These are phyloP conservation scores for Tubosaeta brunneosetosa DNA, from an alignment of 768 basidiomycete genomes.

Conservation along the genomic window DNA sequence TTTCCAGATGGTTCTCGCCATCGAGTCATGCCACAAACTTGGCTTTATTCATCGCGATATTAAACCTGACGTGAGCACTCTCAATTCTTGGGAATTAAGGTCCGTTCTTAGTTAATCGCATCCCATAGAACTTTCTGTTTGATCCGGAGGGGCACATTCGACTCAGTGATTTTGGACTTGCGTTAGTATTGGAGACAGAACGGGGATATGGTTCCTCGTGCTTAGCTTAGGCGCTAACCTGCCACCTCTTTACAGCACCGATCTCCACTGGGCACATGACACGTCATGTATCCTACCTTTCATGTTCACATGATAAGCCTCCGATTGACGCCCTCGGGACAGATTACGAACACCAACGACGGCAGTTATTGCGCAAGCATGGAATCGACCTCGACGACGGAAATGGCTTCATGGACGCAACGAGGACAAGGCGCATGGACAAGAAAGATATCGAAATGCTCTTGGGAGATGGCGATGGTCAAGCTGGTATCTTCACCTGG, in stretches of 20 bases:
- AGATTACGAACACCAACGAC: slow-evolving; percentile 95
- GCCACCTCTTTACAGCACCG: slow-evolving; percentile 50
- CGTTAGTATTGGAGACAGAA: slow-evolving; percentile 52
- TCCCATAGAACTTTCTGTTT: slow-evolving; percentile 86
- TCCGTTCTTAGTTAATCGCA: slow-evolving; percentile 21
- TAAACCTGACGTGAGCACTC: slow-evolving; percentile 75
- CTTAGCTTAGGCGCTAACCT: slow-evolving; percentile 16
- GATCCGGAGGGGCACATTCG: slow-evolving; percentile 90
- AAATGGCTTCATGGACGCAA: slow-evolving; percentile 58
- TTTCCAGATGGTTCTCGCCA: slow-evolving; percentile 84
- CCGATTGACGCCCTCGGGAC: slow-evolving; percentile 13
- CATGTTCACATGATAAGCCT: slow-evolving; percentile 2
- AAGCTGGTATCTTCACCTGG: slow-evolving; percentile 90
- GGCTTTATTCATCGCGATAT: slow-evolving; percentile 99
- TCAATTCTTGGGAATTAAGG: slow-evolving; percentile 27
- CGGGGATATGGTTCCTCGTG: slow-evolving; percentile 20
- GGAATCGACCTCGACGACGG: slow-evolving; percentile 91
- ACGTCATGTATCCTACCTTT: slow-evolving; percentile 60
- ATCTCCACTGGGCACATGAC: slow-evolving; percentile 97
- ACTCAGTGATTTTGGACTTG: slow-evolving; percentile 93
- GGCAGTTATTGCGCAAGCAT: slow-evolving; percentile 84
- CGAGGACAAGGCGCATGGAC: slow-evolving; percentile 73
- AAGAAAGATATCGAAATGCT: slow-evolving; percentile 77
- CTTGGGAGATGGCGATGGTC: slow-evolving; percentile 79
- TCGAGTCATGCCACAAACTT: slow-evolving; percentile 88